Conservation (phyloP, 345 rosid genomes). For the Boechera divaricarpa region DNA sequence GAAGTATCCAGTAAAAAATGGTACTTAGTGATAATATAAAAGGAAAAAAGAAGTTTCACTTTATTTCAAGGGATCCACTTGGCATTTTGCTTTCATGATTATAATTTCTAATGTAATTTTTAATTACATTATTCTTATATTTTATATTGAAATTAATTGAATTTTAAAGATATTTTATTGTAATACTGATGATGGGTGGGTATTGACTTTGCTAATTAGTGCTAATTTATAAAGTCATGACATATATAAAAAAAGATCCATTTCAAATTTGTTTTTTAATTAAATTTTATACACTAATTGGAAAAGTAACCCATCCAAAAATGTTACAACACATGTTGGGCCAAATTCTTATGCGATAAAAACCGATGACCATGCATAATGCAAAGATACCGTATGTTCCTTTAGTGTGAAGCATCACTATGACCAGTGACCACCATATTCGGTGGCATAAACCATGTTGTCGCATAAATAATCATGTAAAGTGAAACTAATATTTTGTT, state of each 20-base stretch:
- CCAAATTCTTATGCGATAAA: constrained; percentile 6
- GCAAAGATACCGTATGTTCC: constrained; percentile 28
- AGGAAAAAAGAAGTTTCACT: neutral
- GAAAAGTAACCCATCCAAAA: neutral
- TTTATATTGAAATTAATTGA: neutral
- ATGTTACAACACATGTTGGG: neutral
- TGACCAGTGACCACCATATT: constrained; percentile 37
- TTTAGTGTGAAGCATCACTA: constrained; percentile 40
- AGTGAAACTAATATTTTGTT: neutral
- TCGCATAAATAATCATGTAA: constrained; percentile 26
- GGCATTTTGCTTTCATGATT: neutral
- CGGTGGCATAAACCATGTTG: constrained; percentile 31
- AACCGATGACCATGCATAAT: constrained; percentile 27
- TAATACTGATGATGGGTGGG: neutral
- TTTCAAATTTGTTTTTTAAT: neutral
- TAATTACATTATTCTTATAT: neutral
- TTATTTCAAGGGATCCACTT: neutral
- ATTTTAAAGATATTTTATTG: neutral
- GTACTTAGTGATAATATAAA: neutral
- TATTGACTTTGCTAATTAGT: neutral
- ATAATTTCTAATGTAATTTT: neutral
- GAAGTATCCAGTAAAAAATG: neutral
- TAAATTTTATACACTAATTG: neutral
- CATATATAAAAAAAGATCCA: neutral
- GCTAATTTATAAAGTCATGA: neutral